Percentiles rank a stretch among this genome's conserved stretches.
Conservation (phyloP, 805 yeast genomes). For the Hanseniaspora singularis region DNA sequence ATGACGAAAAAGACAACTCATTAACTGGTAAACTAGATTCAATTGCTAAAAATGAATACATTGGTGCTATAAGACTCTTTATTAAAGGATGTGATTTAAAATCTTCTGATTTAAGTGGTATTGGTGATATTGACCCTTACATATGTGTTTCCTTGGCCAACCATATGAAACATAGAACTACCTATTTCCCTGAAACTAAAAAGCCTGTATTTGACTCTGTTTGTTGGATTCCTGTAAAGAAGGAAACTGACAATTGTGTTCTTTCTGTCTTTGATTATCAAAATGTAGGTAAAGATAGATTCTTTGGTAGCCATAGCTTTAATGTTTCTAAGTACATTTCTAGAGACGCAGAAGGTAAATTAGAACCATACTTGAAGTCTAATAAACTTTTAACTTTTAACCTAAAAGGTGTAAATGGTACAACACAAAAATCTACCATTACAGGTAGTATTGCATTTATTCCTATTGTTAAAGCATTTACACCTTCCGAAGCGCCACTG, state of each 20-base stretch:
- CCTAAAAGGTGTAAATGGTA: constrained; percentile 2
- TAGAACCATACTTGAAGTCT: constrained; percentile 27
- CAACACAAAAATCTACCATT: constrained; percentile 35
- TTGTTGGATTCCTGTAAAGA: constrained; percentile 47
- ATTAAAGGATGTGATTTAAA: constrained; percentile 42
- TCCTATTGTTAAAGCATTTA: constrained; percentile 52
- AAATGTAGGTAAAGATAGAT: constrained; percentile 48
- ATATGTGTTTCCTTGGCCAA: constrained; percentile 49
- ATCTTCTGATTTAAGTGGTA: constrained; percentile 43
- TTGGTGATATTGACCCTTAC: constrained; percentile 70
- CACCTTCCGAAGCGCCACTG: constrained; percentile 43
- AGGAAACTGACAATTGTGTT: constrained; percentile 47
- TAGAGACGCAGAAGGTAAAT: constrained; percentile 31
- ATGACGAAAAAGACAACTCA: constrained; percentile 23
- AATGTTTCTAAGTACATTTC: constrained; percentile 39
- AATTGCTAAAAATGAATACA: constrained; percentile 32
- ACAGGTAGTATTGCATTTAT: constrained; percentile 49
- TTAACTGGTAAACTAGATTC: constrained; percentile 24
- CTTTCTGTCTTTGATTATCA: constrained; percentile 59
- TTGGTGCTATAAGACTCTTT: constrained; percentile 56
- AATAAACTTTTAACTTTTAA: constrained; percentile 26
- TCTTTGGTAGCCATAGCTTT: constrained; percentile 47
- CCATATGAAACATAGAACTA: constrained; percentile 43
- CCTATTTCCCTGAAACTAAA: constrained; percentile 40
- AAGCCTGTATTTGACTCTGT: constrained; percentile 52